phyloP scores from a whole-genome alignment of 108 stramenopile species.

The Mediolabrus comicus region DNA sequence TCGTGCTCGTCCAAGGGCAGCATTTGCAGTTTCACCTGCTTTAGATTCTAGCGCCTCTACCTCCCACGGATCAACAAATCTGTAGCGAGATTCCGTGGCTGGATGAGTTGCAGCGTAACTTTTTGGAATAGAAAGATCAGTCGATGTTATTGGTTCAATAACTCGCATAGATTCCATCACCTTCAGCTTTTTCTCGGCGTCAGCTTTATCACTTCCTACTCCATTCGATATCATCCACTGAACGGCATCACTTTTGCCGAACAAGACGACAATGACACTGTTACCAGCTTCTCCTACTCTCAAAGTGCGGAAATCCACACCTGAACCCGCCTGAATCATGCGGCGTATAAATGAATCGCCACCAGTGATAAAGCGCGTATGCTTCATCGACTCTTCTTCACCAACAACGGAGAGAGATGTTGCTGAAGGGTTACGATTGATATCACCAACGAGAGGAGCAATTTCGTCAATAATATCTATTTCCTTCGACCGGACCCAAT shows the following conservation, averaged over 20 bases:
- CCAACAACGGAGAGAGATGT: conserved; percentile 32
- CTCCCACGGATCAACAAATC: conserved; percentile 90
- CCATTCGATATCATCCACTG: conserved; percentile 68
- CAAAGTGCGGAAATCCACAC: conserved; percentile 82
- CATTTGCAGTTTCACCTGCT: conserved; percentile 73
- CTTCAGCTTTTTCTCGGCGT: conserved; percentile 55
- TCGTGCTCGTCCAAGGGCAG: conserved; percentile 66
- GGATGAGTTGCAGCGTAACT: conserved; percentile 29
- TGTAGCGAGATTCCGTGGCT: conserved; percentile 61
- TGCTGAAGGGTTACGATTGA: conserved; percentile 7
- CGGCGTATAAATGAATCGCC: conserved; percentile 70
- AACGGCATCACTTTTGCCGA: conserved; percentile 69
- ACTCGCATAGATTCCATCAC: conserved; percentile 68
- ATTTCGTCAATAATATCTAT: conserved; percentile 54
- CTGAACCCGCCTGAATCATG: conserved; percentile 82
- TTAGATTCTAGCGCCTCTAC: conserved; percentile 77
- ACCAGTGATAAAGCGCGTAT: conserved; percentile 30
- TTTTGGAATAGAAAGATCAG: conserved; percentile 40
- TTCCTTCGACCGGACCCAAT: conserved; percentile 74
- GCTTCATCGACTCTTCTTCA: conserved; percentile 45
- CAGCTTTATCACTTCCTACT: conserved; percentile 51
- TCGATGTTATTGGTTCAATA: conserved; percentile 74
- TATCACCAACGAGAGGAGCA: conserved; percentile 43
- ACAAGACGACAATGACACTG: conserved; percentile 81
- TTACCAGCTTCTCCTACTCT: conserved; percentile 80